Evolutionary conservation across 345 rosid species (phyloP), one percentile per base, ranked within the genome.

Genomic region (Linum tenue): DNA sequence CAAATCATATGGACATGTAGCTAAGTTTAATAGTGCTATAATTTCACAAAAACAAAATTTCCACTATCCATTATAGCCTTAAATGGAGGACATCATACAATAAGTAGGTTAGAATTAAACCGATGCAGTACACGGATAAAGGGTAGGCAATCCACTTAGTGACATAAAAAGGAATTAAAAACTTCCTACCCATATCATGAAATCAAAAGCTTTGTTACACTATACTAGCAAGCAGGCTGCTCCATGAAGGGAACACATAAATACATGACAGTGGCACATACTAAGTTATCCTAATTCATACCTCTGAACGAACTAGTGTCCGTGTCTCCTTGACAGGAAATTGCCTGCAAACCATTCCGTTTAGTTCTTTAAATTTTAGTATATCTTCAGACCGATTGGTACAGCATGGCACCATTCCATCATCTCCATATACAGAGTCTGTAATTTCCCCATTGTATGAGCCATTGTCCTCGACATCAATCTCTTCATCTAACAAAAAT

Each of bases 251-350:
- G 14, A 48, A 48, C 11, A 3, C 53, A 48, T 48, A 48, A 48
- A 9, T 48, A 48, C 11, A 48, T 5, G 53, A 31, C 35, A 2
- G 16, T 22, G 12, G 50, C 10, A 60, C 38, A 51, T 2, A 10
- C 14, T 14, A 61, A 39, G 42, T 4, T 22, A n/a, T 31, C 40
- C 39, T 22, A 8, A 17, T 12, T 15, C 39, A 35, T 63, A 87
- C 99, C 97, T 91, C 96, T 6, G 92, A 78, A 39, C 96, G 97
- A 72, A 95, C 65, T 68, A 91, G 86, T 71, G 55, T 78, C 68
- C 79, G 71, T 17, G 99, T 89, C 85, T 88, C 96, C 79, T 84
- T 88, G 37, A 90, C 97, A 60, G 97, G 96, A 79, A 72, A 75
- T 59, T 84, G 88, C 85, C 99, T 84, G 83, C 99, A 94, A 78